Evolutionary conservation across 352 stramenopile species (phyloP), one percentile per base, ranked within the genome.

Genomic region (Globisporangium radiosum): DNA sequence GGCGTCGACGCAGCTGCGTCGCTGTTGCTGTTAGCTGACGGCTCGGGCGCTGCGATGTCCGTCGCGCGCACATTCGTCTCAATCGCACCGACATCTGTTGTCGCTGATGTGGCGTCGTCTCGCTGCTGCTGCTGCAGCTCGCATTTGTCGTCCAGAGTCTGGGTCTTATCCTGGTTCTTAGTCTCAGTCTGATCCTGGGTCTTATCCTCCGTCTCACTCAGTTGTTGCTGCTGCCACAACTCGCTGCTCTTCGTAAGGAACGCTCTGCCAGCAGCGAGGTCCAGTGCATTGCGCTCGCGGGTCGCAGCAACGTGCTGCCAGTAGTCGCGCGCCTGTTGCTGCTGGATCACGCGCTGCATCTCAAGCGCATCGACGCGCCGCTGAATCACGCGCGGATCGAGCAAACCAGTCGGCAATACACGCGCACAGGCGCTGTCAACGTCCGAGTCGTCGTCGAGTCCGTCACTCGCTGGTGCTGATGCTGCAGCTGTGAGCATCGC

Each of bases 311-410:
- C 44, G 38, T 85, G 77, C 9, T 78, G 63, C 48, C 78, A 81
- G 53, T 87, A 89, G 13, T 79, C 63, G 47, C 88, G 75, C 1
- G 79, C 56, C 15, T 84, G 76, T 39, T 76, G 68, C 68, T 76
- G 64, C 37, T 84, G 76, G 0, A 71, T 36, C 17, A 64, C 54
- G 5, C 75, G 74, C 44, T 82, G 76, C 39, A 81, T 60, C 57
- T 89, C 78, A 1, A 89, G 56, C 5, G 66, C 73, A 38, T 72
- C 70, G 48, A 87, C 57, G 13, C 78, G 73, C 25, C 79, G 69
- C 25, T 89, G 78, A 43, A 89, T 85, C 47, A 85, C 69, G 8
- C 77, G 73, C 47, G 78, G 70, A 55, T 89, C 78, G 48, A 87
- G 80, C 40, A 88, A 76, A 0, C 73, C 78, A 8, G 66, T 73